phyloP scores from a whole-genome alignment of 176 grass and related monocot species.

The Poa pratensis region DNA sequence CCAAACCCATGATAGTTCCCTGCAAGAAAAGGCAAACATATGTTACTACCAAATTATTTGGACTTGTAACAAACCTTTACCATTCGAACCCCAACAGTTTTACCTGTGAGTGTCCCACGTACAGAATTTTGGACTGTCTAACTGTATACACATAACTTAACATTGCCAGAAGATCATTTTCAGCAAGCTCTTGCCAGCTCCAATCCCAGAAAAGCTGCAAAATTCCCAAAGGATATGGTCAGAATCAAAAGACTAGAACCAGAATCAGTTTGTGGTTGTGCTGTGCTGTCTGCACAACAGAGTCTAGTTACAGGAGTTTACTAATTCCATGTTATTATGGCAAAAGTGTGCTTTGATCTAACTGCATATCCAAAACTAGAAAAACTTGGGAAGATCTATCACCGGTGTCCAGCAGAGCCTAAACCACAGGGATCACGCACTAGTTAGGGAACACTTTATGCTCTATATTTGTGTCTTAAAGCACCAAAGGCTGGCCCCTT shows the following conservation, averaged over 20 bases:
- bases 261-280: neutral
- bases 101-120: conserved; percentile 94
- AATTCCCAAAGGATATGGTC: conserved; percentile 20
- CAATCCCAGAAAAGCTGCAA: conserved; percentile 96
- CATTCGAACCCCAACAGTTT: neutral
- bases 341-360: neutral
- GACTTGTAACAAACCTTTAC: neutral
- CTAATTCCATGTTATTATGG: neutral
- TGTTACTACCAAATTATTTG: conserved; percentile 8
- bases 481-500: neutral
- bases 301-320: neutral
- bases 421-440: conserved; percentile 24
- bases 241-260: conserved; percentile 26
- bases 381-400: neutral
- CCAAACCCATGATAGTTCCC: conserved; percentile 97
- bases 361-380: conserved; percentile 9
- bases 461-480: conserved; percentile 28
- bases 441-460: conserved; percentile 20
- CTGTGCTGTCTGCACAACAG: neutral
- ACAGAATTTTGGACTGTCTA: conserved; percentile 76
- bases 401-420: neutral
- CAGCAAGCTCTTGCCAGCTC: conserved; percentile 96
- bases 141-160: conserved; percentile 70
- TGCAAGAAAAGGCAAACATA: conserved; percentile 47
- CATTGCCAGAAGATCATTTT: conserved; percentile 84